Base-by-base conservation (phyloP, 1,284 basidiomycete genomes). In the Irpex lacteus region DNA sequence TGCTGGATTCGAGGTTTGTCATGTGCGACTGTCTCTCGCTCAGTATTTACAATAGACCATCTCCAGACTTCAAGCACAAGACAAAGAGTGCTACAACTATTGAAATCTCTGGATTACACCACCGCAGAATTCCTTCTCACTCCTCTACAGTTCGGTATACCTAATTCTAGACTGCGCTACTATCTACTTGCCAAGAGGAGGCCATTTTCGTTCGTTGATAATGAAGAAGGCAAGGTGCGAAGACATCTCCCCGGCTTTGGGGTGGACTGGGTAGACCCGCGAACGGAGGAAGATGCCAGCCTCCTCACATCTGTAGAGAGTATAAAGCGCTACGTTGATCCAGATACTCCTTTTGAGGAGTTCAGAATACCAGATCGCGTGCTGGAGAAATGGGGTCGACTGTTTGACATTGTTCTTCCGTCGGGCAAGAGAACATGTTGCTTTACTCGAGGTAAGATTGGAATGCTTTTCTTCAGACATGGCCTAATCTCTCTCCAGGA, bases 121-220 rank as follows among this genome's bases (percentile, higher is more conserved):
- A 81, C 78, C 0, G 68, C 79, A 18, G 90, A 93, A 72, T 77
- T 91, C 26, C 77, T 90, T 13, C 74, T 93, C 53, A 91, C 86
- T 34, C 91, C 91, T 1, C 74, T 91, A 3, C 91, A 92, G 71
- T 90, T 89, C 66, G 85, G 87, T 19, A 85, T 92, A 26, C 91
- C 91, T 5, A 93, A 92, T 71, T 92, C 91, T 13, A 85, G 90
- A 18, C 75, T 91, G 62, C 82, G 91, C 37, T 93, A 92, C 71
- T 93, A 93, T 68, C 77, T 91, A n/a, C 82, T 93, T 0, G 90
- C 90, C 5, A 88, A 85, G 68, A 71, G 73, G 18, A 67, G 68
- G 3, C 80, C 85, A 2, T 68, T 81, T 81, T 64, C 61, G 50
- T 68, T 70, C 65, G 58, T 19, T 49, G 59, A 13, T 19, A 38